Base-by-base conservation (phyloP, 2,329 filamentous ascomycete genomes). In the Colletotrichum sp. region DNA sequence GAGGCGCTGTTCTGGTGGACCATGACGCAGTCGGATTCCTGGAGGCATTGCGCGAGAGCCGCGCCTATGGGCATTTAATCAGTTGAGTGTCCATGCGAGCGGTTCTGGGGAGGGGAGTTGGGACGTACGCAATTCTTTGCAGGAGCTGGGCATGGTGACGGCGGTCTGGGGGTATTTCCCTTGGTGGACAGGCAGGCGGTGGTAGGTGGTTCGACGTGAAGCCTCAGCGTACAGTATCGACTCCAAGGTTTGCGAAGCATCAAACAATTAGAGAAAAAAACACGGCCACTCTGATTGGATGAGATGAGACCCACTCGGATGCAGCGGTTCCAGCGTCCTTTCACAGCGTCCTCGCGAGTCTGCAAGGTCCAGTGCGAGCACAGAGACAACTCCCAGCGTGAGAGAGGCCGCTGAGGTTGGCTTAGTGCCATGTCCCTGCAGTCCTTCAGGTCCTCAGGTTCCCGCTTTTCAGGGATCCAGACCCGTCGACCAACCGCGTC, bases 1-100 rank as follows among this genome's bases (percentile, higher is more conserved):
- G 93, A 90, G 26, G 97, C 95, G 10, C 90, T 92, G 88, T 98
- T 93, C 74, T 96, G 95, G 77, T 98, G 90, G 75, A 98, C 90
- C 93, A 99, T 96, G 81, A 99, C 95, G 86, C 97, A 99, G 85
- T 99, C 96, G 81, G 95, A 98, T 85, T 98, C 93, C 85, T 98
- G 96, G 79, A 99, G 95, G 87, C 97, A 99, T 89, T 95, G 90
- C 78, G 97, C 97, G 82, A 99, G 92, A 24, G 97, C 97, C 78
- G 94, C 93, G 86, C 96, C 96, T 99, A 84, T 39, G 60, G 43
- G 43, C 43, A 59, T 14, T 34, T 55, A 59, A 28, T 60, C 52
- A 61, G 68, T 68, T 39, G 65, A 64, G 30, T 21, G 71, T 26
- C 71, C 8, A n/a, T 13, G 36, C 24, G 61, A 18, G n/a, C 52